A percentile compares a stretch with the other conserved stretches of the same genome.
Conservation (phyloP, 176 grass and related monocot species). For the Paspalum notatum region DNA sequence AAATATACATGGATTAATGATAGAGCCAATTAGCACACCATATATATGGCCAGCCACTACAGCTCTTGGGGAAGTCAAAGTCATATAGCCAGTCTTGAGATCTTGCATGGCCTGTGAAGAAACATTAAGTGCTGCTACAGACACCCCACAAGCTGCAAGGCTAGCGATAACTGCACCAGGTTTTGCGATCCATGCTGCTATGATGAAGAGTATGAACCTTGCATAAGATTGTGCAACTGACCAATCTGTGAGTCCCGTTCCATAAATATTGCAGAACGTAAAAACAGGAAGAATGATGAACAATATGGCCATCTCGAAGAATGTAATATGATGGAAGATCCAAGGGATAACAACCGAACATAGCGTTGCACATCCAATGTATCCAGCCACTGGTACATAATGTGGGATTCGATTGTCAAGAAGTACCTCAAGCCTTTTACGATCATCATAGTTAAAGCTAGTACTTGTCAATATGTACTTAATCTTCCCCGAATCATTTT, state of each 20-base stretch:
- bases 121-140: conserved; percentile 29
- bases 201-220: conserved; percentile 47
- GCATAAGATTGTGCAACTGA: conserved; percentile 36
- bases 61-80: conserved; percentile 40
- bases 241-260: conserved; percentile 56
- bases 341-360: conserved; percentile 27
- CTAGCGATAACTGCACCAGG: conserved; percentile 46
- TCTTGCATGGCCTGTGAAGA: conserved; percentile 55
- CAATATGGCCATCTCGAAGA: conserved; percentile 41
- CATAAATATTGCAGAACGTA: conserved; percentile 55
- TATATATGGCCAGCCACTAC: conserved; percentile 48
- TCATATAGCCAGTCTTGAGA: conserved; percentile 59
- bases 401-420: conserved; percentile 34
- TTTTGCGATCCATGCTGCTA: conserved; percentile 45
- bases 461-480: conserved; percentile 31
- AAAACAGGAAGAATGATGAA: conserved; percentile 40
- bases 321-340: conserved; percentile 50
- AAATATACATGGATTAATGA: conserved; percentile 42
- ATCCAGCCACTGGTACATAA: conserved; percentile 11
- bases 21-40: conserved; percentile 34
- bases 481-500: conserved; percentile 10
- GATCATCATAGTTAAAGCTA: conserved; percentile 65
- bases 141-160: conserved; percentile 50
- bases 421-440: conserved; percentile 48
- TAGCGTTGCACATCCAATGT: conserved; percentile 20